These are phyloP conservation scores for Ordospora colligata DNA, from an alignment of 371 early-diverging fungal genomes.

Conservation along the genomic window DNA sequence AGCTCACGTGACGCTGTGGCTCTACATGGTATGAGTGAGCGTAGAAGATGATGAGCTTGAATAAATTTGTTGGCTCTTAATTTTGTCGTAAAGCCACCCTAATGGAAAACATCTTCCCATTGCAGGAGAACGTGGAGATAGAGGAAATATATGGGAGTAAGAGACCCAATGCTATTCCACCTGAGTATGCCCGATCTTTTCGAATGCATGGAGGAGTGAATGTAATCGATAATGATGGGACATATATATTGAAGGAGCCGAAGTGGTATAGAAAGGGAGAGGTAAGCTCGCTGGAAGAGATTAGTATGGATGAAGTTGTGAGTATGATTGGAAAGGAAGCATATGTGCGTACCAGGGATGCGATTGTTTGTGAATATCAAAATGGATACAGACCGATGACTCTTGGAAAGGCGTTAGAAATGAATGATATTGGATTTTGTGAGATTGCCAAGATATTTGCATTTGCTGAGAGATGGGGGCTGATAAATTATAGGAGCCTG, in stretches of 20 bases:
- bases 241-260: neutral
- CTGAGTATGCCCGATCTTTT: slow-evolving; percentile 4
- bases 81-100: neutral
- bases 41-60: neutral
- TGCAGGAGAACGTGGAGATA: slow-evolving; percentile 32
- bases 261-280: slow-evolving; percentile 8
- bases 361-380: neutral
- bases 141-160: slow-evolving; percentile 52
- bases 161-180: slow-evolving; percentile 31
- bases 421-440: slow-evolving; percentile 86
- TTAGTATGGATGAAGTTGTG: neutral
- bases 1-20: neutral
- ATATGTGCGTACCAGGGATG: neutral
- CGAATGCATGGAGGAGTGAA: neutral
- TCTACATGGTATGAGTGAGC: too few relatives aligned
- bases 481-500: slow-evolving; percentile 71
- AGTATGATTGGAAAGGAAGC: neutral
- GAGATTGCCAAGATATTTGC: slow-evolving; percentile 88
- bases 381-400: slow-evolving; percentile 60
- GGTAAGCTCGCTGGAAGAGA: slow-evolving; percentile 26
- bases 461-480: slow-evolving; percentile 94
- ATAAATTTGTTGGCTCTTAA: neutral
- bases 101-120: slow-evolving; percentile 49
- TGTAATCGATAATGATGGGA: neutral
- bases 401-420: slow-evolving; percentile 82